Percentiles rank a stretch among this genome's conserved stretches.
These are phyloP conservation scores for Mallotus japonicus DNA, from an alignment of 441 rosid species.

Conservation along the genomic window DNA sequence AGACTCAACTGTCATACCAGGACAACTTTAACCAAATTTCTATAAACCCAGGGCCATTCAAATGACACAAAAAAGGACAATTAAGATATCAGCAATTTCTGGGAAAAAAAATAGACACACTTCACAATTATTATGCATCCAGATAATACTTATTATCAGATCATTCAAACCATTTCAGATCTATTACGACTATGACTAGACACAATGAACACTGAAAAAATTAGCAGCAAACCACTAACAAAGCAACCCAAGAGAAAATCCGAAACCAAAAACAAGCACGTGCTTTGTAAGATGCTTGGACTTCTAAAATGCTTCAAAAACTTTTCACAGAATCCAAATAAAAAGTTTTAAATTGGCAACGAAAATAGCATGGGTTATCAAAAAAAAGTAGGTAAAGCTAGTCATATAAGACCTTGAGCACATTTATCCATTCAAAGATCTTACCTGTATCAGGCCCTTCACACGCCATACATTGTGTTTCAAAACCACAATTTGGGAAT, in stretches of 20 bases:
- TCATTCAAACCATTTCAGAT: not conserved
- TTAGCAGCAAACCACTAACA: not conserved
- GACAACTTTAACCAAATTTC: not conserved
- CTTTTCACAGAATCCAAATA: not conserved
- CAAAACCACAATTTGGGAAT: conserved; percentile 74
- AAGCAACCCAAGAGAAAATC: not conserved
- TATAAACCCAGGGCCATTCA: conserved; percentile 1
- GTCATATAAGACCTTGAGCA: conserved; percentile 4
- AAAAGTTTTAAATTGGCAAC: not conserved
- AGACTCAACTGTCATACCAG: not conserved
- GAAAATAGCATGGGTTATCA: not conserved
- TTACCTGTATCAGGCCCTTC: conserved; percentile 92
- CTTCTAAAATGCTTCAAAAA: not conserved
- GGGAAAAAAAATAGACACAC: not conserved
- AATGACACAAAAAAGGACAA: not conserved
- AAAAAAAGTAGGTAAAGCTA: not conserved
- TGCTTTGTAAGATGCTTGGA: not conserved
- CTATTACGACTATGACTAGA: not conserved
- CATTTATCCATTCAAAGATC: not conserved
- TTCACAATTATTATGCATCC: not conserved
- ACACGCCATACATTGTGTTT: conserved; percentile 97
- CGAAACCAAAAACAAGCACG: not conserved
- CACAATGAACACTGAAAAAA: not conserved
- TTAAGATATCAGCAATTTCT: not conserved
- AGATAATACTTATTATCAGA: not conserved